Evolutionary conservation across 495 filamentous ascomycete genomes (phyloP), one percentile per base, ranked within the genome.

Genomic region (Poronia punctata): DNA sequence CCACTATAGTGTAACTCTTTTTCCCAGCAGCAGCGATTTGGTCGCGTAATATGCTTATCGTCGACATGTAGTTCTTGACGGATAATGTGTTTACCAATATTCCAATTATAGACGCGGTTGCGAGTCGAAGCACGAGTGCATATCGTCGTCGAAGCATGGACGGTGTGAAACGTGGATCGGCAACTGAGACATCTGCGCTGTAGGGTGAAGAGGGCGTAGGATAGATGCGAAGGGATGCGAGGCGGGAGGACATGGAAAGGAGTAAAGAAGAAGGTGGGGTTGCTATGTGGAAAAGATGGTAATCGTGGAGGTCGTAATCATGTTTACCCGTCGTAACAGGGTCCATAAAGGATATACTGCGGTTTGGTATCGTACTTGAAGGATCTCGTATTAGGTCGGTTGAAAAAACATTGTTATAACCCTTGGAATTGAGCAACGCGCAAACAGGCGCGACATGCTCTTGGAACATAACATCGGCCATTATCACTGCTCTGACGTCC

Each of bases 31-130:
- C 73, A 2, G 73, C 68, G 45, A 97, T 92, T 45, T 75, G 72
- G 7, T 65, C 59, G 32, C 82, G 76, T 31, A 95, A 71, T 49
- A 78, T 75, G 10, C 82, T 71, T 43, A 94, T 75, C 10, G 88
- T 85, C 23, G 82, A 67, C 35, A 95, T 71, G 68, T 95, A 97
- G 57, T 95, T 90, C 45, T 81, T 76, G 6, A 97, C 86, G 34
- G 83, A 88, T 17, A 98, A 75, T 0, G 93, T 97, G 60, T 96
- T 95, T 62, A 97, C 85, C 2, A 98, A 66, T 45, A 98, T 93
- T 3, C 92, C 92, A 51, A 95, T 86, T 32, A 96, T 79, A 1
- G 83, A 75, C 2, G 77, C 83, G 0, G 84, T 86, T n/a, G 77
- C 77, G 8, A 95, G 74, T n/a, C 74, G 78, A 1, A 88, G 84